Evolutionary conservation across 192 early-diverging fungal species (phyloP).

Genomic region (Haplosporangium gracile): DNA sequence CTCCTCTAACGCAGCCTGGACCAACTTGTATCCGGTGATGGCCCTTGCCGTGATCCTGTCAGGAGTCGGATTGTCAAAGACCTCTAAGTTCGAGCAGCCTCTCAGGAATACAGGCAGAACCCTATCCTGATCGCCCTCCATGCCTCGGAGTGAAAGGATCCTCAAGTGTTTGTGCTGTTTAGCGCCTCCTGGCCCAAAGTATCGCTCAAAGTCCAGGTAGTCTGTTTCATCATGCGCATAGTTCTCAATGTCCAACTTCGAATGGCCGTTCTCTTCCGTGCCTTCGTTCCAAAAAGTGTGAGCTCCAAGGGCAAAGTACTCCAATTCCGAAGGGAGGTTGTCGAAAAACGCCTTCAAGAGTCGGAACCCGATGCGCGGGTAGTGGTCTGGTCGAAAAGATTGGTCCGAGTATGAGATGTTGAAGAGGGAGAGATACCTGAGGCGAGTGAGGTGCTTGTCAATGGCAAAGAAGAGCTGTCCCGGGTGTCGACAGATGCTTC

Average conservation of each 20-base stretch:
- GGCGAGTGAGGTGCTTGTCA: background rate
- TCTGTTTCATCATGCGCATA: background rate
- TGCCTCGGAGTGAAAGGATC: background rate
- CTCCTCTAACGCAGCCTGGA: background rate
- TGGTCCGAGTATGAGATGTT: background rate
- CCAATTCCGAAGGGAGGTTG: background rate
- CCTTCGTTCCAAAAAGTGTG: background rate
- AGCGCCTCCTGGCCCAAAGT: background rate
- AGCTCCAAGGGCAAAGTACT: background rate
- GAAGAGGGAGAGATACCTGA: background rate
- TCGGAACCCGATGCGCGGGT: background rate
- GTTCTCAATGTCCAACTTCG: background rate
- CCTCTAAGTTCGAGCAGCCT: background rate
- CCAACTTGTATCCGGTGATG: background rate
- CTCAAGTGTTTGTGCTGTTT: background rate
- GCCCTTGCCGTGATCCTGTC: background rate
- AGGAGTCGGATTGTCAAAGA: background rate
- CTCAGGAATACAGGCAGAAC: background rate
- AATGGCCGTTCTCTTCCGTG: background rate
- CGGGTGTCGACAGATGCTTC: background rate
- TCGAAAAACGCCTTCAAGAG: background rate
- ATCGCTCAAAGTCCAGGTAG: background rate
- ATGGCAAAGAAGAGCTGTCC: background rate
- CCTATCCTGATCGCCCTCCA: background rate
- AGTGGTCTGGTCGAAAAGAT: background rate